Evolutionary conservation across 495 filamentous ascomycete species (phyloP), one percentile per base, ranked within the genome.

Genomic region (Mytilinidion resinicola): DNA sequence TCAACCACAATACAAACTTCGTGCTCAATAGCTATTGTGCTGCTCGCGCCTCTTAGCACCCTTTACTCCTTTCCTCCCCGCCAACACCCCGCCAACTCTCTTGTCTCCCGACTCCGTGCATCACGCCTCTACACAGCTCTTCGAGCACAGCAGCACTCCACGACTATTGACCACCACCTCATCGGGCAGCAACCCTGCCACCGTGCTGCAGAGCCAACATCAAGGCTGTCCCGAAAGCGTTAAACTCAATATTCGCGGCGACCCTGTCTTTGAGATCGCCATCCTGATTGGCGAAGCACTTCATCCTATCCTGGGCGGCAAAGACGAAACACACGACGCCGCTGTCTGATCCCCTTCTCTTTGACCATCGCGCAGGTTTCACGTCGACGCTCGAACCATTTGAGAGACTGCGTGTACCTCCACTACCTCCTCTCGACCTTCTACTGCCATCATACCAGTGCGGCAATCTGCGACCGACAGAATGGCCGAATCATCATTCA

Each of bases 401-500:
- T 25, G 9, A 9, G 21, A 20, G 46, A 49, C 46, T 17, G 46
- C 46, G 46, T 49, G 6, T 30, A 30, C 25, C 25, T 20, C 55
- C 43, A 19, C 33, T 44, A 36, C 44, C 58, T 15, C 59, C 21
- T 12, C 34, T 30, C 6, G 25, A 30, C 25, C 38, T 1, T 19
- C 54, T 42, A 10, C 38, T 44, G 30, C 37, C 15, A 19, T 30
- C 53, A 38, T 33, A 55, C 51, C 35, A 36, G 48, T 53, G 60
- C 63, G 69, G 60, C 47, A 55, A 19, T 53, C 11, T 37, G 38
- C 15, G 51, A 55, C 57, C 57, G 63, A 59, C 71, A 75, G 67
- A 76, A 96, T 95, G 90, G 79, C 87, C 62, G 91, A 66, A 39
- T 61, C 63, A 73, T 73, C 77, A 66, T 95, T 96, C 70, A 86